These are phyloP conservation scores for Dovyalis caffra DNA, from an alignment of 345 rosid species.

Conservation along the genomic window DNA sequence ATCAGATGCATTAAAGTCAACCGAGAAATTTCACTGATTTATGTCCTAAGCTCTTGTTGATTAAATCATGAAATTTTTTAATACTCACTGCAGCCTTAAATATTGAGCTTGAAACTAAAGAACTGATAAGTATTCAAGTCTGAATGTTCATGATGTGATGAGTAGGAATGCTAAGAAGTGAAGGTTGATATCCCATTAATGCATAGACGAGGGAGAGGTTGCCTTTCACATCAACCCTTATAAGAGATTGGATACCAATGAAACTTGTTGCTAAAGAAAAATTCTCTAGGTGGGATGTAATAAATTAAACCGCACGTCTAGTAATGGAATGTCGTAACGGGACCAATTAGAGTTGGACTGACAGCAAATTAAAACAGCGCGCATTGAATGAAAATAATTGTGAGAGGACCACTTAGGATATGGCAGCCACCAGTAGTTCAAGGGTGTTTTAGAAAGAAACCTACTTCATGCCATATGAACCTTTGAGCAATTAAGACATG, in stretches of 20 bases:
- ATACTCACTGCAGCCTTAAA: too few species aligned
- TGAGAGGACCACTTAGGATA: constrained; percentile 20
- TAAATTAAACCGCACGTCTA: constrained; percentile 4
- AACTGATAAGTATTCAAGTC: neutral
- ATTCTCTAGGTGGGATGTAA: neutral
- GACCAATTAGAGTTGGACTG: constrained; percentile 20
- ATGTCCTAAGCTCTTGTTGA: neutral
- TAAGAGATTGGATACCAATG: neutral
- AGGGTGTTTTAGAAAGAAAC: neutral
- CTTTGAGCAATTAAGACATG: neutral
- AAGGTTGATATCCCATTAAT: constrained; percentile 6
- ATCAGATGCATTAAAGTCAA: too few species aligned
- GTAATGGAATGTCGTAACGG: constrained; percentile 30
- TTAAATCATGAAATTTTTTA: too few species aligned
- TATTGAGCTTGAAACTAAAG: too few species aligned
- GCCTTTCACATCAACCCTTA: constrained; percentile 1
- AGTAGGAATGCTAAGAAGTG: constrained; percentile 2
- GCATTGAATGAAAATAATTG: constrained; percentile 6
- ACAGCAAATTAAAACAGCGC: constrained; percentile 11
- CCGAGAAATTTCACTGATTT: too few species aligned
- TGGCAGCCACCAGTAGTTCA: neutral
- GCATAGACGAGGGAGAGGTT: constrained; percentile 3
- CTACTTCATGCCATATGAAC: neutral
- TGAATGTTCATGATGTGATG: constrained; percentile 1
- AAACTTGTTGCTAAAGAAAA: neutral